Conservation (phyloP, 306 rosid species). For the Biancaea sappan region DNA sequence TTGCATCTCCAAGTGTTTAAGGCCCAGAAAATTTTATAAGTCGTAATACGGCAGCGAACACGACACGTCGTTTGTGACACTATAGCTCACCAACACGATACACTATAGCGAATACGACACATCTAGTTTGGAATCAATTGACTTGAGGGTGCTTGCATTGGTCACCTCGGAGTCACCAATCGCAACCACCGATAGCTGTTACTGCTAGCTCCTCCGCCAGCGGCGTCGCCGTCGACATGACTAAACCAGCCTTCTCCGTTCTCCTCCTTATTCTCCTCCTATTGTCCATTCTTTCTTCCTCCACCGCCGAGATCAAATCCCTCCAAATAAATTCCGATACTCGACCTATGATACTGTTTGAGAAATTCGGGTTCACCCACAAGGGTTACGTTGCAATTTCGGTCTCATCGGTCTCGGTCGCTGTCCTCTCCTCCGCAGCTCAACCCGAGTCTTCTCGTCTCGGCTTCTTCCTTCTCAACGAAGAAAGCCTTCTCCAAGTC, state of each 20-base stretch:
- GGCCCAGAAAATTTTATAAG: background rate
- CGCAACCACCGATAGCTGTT: background rate
- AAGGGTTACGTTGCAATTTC: conserved; percentile 63
- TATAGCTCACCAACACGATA: too few species aligned
- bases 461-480: conserved; percentile 87
- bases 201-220: background rate
- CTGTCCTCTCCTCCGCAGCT: conserved; percentile 21
- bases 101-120: background rate
- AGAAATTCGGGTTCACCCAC: conserved; percentile 91
- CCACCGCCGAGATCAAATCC: conserved; percentile 81
- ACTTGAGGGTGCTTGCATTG: too few species aligned
- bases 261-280: conserved; percentile 38
- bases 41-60: background rate
- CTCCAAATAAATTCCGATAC: conserved; percentile 63
- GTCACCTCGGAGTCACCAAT: background rate
- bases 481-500: conserved; percentile 80
- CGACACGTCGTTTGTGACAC: conserved; percentile 1
- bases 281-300: conserved; percentile 20
- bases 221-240: conserved; percentile 40
- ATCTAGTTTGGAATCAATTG: background rate
- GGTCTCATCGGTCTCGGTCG: conserved; percentile 56
- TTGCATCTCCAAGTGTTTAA: background rate
- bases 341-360: conserved; percentile 80
- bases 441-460: conserved; percentile 52
- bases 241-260: conserved; percentile 38